Conservation (phyloP, 164 flowering plant species). For the Kingdonia uniflora region DNA sequence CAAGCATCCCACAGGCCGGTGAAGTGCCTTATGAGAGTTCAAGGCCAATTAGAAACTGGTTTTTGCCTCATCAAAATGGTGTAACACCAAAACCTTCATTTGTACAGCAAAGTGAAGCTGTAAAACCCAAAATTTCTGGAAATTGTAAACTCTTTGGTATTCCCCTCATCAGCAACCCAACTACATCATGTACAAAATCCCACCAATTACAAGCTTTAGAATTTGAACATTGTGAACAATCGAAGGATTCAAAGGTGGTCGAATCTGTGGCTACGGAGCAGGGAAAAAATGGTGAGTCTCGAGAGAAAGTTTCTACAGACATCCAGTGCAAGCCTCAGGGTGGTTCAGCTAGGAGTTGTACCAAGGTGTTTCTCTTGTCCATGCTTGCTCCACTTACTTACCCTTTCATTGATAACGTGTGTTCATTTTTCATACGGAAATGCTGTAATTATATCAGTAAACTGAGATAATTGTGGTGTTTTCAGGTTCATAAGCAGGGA, state of each 20-base stretch:
- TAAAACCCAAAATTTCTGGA: constrained; percentile 38
- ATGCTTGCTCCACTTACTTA: neutral
- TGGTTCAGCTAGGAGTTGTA: constrained; percentile 65
- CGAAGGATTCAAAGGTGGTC: constrained; percentile 25
- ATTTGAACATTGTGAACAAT: constrained; percentile 35
- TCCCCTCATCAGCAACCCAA: constrained; percentile 31
- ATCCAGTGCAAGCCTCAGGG: constrained; percentile 27
- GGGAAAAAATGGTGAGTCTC: constrained; percentile 27
- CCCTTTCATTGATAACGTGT: neutral
- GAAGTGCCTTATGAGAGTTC: constrained; percentile 30
- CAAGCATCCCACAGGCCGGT: constrained; percentile 36
- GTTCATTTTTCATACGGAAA: neutral
- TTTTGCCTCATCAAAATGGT: constrained; percentile 24
- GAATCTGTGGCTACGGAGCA: constrained; percentile 26
- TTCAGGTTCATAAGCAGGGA: constrained; percentile 82
- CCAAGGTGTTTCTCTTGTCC: constrained; percentile 38
- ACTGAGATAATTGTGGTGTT: neutral
- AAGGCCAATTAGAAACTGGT: constrained; percentile 29
- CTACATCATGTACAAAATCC: constrained; percentile 19
- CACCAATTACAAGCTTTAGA: constrained; percentile 20
- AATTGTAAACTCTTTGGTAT: constrained; percentile 75
- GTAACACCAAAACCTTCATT: constrained; percentile 13
- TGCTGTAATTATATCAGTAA: too few species aligned
- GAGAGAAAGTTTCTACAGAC: constrained; percentile 23
- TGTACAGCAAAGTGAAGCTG: constrained; percentile 21